Base-by-base conservation (phyloP, 2,329 filamentous ascomycete species). In the Chaetomium sp. region DNA sequence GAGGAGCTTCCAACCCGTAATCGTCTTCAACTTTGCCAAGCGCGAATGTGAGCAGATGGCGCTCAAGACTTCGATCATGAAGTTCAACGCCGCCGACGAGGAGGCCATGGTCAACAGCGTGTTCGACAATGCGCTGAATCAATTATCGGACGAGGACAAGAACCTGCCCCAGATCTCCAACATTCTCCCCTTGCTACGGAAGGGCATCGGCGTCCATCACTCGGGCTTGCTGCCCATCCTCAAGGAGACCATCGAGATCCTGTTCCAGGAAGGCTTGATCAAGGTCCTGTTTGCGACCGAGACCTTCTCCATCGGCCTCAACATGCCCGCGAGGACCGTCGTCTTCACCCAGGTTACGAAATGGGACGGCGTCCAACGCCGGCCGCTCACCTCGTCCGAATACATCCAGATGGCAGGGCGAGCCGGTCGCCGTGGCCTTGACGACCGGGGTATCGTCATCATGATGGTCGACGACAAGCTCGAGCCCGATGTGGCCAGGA, bases 21-120 rank as follows among this genome's bases (percentile, higher is more conserved):
- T 99, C 75, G 93, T 99, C 47, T 99, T 99, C 85, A 98, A 94
- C 78, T 99, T 99, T 81, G 97, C 93, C 83, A 99, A 99, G 81
- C 86, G 94, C 70, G 94, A 98, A 73, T 97, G 94, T 75, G 95
- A 99, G 79, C 88, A 89, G 68, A 88, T 95, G 77, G 95, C 95
- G 1, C 82, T 99, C 55, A 87, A 92, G 71, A 93, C 97, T 80
- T 94, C 89, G 60, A 86, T 87, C 66, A 85, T 98, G 74, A 89
- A 91, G 55, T 97, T 99, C 85, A 99, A 99, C 79, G 93, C 97
- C 70, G 92, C 97, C 25, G 93, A 92, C 0, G 95, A 99, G 78
- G 96, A 97, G 77, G 88, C 87, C 27, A 93, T 98, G 90, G 95
- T 99, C 1, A 86, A 87, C 62, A 96, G 95, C 73, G 95, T 99